These are phyloP conservation scores for Metarhizium robertsii DNA, from an alignment of 2,329 filamentous ascomycete species.

Conservation along the genomic window DNA sequence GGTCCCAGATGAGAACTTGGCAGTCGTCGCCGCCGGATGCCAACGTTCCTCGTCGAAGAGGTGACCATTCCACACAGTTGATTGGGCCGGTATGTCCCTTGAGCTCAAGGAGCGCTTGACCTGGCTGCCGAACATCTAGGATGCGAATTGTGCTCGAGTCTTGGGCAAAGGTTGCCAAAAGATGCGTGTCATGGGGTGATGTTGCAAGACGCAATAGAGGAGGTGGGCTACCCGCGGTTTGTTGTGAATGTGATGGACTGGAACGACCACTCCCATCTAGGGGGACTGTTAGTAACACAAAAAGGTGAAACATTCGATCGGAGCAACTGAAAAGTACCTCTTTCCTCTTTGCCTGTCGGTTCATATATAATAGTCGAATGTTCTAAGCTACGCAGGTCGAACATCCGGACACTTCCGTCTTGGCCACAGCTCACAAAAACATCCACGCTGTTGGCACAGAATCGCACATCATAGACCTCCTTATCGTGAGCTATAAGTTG, in stretches of 20 bases:
- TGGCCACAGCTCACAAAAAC: constrained; percentile 97
- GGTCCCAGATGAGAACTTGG: constrained; percentile 86
- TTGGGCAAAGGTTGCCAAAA: constrained; percentile 93
- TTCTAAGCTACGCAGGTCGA: constrained; percentile 89
- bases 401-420: constrained; percentile 97
- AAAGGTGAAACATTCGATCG: background rate
- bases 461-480: constrained; percentile 96
- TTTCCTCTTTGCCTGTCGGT: constrained; percentile 75
- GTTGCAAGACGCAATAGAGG: constrained; percentile 75
- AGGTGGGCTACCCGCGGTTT: constrained; percentile 67
- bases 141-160: constrained; percentile 91
- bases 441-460: constrained; percentile 97
- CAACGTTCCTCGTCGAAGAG: constrained; percentile 73
- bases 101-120: constrained; percentile 87
- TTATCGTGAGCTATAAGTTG: constrained; percentile 98
- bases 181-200: constrained; percentile 89
- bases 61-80: constrained; percentile 95
- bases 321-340: constrained; percentile 40
- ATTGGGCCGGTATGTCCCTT: constrained; percentile 78
- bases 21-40: constrained; percentile 90
- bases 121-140: constrained; percentile 90
- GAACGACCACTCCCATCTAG: constrained; percentile 49
- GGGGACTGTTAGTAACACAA: constrained; percentile 10
- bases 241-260: constrained; percentile 66
- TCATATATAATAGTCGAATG: constrained; percentile 99